Conservation (phyloP, 2,329 filamentous ascomycete species). For the Fusarium illudens region DNA sequence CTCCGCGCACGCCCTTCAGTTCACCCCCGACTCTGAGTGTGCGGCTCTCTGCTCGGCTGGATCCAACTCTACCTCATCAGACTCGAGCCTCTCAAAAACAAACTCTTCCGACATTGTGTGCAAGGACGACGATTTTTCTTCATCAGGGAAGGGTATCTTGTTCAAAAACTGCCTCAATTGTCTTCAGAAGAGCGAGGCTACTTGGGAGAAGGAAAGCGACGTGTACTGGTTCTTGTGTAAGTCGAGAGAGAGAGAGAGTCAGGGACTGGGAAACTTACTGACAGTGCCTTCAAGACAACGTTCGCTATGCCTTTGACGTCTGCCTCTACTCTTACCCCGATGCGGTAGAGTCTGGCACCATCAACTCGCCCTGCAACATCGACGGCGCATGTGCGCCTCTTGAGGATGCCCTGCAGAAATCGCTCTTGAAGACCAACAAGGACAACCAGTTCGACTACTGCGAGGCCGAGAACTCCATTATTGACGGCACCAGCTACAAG, state of each 20-base stretch:
- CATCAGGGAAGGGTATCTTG: slow-evolving; percentile 51
- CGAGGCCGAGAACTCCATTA: slow-evolving; percentile 46
- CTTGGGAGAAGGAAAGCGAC: slow-evolving; percentile 15
- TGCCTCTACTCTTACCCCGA: slow-evolving; percentile 53
- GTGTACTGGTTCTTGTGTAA: slow-evolving; percentile 58
- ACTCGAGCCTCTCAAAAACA: slow-evolving; percentile 52
- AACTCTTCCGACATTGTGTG: slow-evolving; percentile 58
- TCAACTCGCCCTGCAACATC: slow-evolving; percentile 55
- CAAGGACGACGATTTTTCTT: slow-evolving; percentile 51
- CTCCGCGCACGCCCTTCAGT: slow-evolving; percentile 48
- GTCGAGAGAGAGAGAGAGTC: background rate
- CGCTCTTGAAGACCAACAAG: slow-evolving; percentile 25
- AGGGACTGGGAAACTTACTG: background rate
- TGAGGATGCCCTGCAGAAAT: slow-evolving; percentile 47
- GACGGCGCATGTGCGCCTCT: slow-evolving; percentile 53
- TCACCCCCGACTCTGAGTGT: slow-evolving; percentile 62
- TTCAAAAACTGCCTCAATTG: slow-evolving; percentile 59
- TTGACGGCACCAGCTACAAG: slow-evolving; percentile 45
- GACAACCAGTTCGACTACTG: slow-evolving; percentile 53
- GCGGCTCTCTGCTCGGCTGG: slow-evolving; percentile 57
- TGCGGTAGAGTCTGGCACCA: slow-evolving; percentile 43
- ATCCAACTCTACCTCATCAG: slow-evolving; percentile 43
- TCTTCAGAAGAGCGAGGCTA: slow-evolving; percentile 53
- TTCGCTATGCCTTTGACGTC: slow-evolving; percentile 57
- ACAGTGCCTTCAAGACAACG: slow-evolving; percentile 53